A percentile compares a stretch with the other conserved stretches of the same genome.
Conservation (phyloP, 1,284 basidiomycete genomes). For the Phaffia rhodozyma region DNA sequence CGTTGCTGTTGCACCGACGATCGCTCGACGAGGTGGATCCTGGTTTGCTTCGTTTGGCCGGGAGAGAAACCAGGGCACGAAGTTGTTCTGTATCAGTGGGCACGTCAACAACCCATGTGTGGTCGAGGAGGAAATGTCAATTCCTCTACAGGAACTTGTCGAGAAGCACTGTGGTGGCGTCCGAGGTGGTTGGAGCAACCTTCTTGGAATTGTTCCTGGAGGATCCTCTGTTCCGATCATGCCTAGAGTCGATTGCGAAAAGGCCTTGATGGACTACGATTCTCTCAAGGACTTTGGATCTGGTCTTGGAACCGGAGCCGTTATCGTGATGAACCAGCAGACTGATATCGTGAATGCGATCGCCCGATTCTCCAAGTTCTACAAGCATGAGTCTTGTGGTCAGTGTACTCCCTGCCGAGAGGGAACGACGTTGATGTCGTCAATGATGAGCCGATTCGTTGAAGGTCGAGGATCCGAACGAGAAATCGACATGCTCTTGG, state of each 20-base stretch:
- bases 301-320: conserved; percentile 91
- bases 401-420: conserved; percentile 96
- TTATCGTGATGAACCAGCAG: conserved; percentile 97
- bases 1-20: conserved; percentile 92
- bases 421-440: conserved; percentile 93
- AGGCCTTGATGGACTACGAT: conserved; percentile 96
- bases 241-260: conserved; percentile 64
- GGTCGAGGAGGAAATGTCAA: conserved; percentile 98
- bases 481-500: conserved; percentile 94
- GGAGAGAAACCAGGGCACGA: conserved; percentile 88
- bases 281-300: conserved; percentile 90
- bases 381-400: conserved; percentile 97
- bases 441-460: conserved; percentile 91
- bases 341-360: conserved; percentile 90
- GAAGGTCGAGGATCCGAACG: conserved; percentile 79
- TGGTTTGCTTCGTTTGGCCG: conserved; percentile 94
- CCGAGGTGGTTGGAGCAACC: conserved; percentile 88
- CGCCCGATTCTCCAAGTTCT: conserved; percentile 87
- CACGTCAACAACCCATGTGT: conserved; percentile 98
- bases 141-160: conserved; percentile 81
- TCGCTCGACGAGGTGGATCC: conserved; percentile 75
- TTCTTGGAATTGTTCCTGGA: conserved; percentile 56
- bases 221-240: conserved; percentile 93
- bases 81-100: conserved; percentile 88
- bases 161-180: conserved; percentile 97